Evolutionary conservation across 768 basidiomycete species (phyloP).

Genomic region (Amanita rubescens): DNA sequence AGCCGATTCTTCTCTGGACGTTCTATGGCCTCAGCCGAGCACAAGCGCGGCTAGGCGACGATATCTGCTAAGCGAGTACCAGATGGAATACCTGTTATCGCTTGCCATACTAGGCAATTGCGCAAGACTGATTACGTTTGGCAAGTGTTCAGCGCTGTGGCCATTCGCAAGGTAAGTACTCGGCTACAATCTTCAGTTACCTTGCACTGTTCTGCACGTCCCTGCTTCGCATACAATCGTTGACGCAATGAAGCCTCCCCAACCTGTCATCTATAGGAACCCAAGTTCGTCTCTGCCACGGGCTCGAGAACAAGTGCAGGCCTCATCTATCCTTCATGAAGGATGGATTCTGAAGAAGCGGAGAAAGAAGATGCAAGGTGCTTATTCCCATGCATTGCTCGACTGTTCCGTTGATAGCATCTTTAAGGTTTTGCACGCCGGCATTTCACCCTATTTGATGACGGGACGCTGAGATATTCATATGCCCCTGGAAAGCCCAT

Average conservation of each 20-base stretch:
- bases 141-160: no score
- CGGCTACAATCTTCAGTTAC: not conserved
- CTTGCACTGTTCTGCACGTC: no score
- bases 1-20: not conserved
- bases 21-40: not conserved
- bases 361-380: constrained; percentile 84
- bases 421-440: constrained; percentile 73
- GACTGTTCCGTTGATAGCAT: not conserved
- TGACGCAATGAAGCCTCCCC: not conserved
- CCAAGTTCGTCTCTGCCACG: not conserved
- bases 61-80: not conserved
- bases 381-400: constrained; percentile 1
- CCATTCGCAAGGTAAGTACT: no score
- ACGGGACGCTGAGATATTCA: constrained; percentile 69
- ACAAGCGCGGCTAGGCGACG: not conserved
- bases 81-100: not conserved
- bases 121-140: not conserved
- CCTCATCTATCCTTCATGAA: constrained; percentile 37
- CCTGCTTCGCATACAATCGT: no score
- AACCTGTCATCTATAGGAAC: not conserved
- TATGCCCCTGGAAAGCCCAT: constrained; percentile 64
- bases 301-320: constrained; percentile 9
- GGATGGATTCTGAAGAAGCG: constrained; percentile 87
- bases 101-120: not conserved
- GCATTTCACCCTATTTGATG: constrained; percentile 64